A percentile compares a stretch with the other conserved stretches of the same genome.
phyloP scores from a whole-genome alignment of 1,284 basidiomycete species.

The Cryptococcus sp. region DNA sequence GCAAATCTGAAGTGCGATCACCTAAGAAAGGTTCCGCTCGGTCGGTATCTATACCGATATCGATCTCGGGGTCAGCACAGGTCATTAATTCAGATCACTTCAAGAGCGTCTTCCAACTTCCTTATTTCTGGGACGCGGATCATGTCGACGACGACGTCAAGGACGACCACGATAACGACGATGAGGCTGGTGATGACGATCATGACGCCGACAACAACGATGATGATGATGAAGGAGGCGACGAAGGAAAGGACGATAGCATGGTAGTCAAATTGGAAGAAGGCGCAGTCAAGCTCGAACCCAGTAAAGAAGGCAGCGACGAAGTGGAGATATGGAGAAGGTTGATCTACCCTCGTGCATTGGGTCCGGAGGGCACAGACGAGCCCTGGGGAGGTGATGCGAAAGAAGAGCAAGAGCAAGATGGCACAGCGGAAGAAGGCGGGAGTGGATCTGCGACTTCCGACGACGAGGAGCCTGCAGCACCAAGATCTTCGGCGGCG shows the following conservation, averaged over 20 bases:
- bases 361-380: constrained; percentile 10
- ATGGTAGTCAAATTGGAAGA: background rate
- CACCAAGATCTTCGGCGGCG: background rate
- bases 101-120: constrained; percentile 21
- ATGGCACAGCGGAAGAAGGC: background rate
- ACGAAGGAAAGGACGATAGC: background rate
- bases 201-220: constrained; percentile 7
- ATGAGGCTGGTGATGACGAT: constrained; percentile 3
- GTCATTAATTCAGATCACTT: constrained; percentile 32
- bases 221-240: constrained; percentile 7
- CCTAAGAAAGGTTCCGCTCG: background rate
- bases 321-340: constrained; percentile 14
- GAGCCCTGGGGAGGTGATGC: constrained; percentile 11
- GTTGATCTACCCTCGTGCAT: constrained; percentile 21
- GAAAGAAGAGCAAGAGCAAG: background rate
- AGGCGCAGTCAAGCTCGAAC: constrained; percentile 4
- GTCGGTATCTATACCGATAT: background rate
- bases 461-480: background rate
- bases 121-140: constrained; percentile 13
- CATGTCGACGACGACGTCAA: background rate
- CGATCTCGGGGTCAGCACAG: constrained; percentile 21
- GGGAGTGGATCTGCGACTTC: background rate
- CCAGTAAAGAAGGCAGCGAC: constrained; percentile 15
- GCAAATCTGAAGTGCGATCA: background rate
- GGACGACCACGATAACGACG: constrained; percentile 7